Evolutionary conservation across 148 eudicot genomes (phyloP).

Genomic region (Camellia sinensis): DNA sequence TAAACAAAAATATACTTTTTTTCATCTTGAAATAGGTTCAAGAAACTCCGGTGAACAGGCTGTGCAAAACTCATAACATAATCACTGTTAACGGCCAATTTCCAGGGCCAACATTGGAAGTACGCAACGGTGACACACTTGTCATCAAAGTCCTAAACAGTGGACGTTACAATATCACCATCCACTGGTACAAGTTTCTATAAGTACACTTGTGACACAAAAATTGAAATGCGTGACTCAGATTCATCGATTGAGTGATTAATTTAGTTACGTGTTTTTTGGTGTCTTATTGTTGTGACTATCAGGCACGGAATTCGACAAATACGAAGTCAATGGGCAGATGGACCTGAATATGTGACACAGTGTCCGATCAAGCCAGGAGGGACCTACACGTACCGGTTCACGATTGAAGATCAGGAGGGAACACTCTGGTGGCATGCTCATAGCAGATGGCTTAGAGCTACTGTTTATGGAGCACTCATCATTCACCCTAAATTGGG

Average conservation of each 20-base stretch:
- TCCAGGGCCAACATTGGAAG: constrained; percentile 81
- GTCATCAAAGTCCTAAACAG: constrained; percentile 58
- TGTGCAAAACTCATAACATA: constrained; percentile 59
- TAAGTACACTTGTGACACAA: too few relatives aligned
- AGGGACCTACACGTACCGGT: constrained; percentile 70
- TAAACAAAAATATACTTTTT: background rate
- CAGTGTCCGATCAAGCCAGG: constrained; percentile 90
- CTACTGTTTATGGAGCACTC: constrained; percentile 84
- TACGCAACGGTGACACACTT: constrained; percentile 65
- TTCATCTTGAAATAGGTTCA: constrained; percentile 45
- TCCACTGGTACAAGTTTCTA: constrained; percentile 64
- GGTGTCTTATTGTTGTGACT: background rate
- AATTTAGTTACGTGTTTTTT: too few relatives aligned
- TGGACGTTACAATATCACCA: constrained; percentile 65
- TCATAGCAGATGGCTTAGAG: constrained; percentile 85
- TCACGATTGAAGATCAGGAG: constrained; percentile 68
- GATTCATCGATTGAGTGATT: too few relatives aligned
- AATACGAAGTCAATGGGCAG: constrained; percentile 91
- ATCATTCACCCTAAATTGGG: constrained; percentile 70
- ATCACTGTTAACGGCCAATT: constrained; percentile 87
- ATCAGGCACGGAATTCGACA: constrained; percentile 86
- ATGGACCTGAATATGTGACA: constrained; percentile 83
- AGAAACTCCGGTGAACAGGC: constrained; percentile 58
- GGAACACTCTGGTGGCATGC: constrained; percentile 99
- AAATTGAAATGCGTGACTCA: too few relatives aligned